phyloP scores from a whole-genome alignment of 176 grass and related monocot genomes.

The Oryza coarctata region DNA sequence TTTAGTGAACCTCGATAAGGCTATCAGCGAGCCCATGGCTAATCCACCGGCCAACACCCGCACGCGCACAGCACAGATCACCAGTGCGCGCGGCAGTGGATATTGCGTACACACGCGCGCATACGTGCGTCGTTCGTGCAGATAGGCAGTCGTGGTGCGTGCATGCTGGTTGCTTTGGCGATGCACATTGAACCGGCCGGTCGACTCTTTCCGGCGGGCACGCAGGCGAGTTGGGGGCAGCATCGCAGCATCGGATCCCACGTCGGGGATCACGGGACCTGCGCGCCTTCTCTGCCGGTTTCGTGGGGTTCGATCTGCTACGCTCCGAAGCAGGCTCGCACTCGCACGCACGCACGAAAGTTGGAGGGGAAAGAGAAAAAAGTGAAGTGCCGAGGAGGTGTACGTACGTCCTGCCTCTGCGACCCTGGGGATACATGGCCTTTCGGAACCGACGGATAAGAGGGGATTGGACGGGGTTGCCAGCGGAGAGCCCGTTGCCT shows the following conservation, averaged over 20 bases:
- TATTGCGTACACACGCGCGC: too few relatives aligned
- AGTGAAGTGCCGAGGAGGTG: neutral
- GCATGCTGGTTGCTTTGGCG: too few relatives aligned
- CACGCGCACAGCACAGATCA: too few relatives aligned
- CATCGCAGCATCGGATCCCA: slow-evolving; percentile 26
- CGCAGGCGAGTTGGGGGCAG: neutral
- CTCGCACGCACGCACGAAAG: neutral
- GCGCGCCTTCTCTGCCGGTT: neutral
- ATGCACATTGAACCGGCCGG: too few relatives aligned
- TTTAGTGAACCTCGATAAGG: too few relatives aligned
- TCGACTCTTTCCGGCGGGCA: neutral
- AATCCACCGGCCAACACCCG: too few relatives aligned
- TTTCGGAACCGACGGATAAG: slow-evolving; percentile 3
- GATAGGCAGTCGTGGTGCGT: too few relatives aligned
- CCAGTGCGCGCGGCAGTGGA: too few relatives aligned
- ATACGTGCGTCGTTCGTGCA: too few relatives aligned
- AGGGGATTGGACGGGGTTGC: slow-evolving; percentile 5
- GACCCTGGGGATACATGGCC: too few relatives aligned
- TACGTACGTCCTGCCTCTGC: neutral
- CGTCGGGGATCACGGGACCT: neutral
- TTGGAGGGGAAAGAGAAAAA: too few relatives aligned
- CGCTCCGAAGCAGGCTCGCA: neutral
- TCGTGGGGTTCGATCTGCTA: neutral
- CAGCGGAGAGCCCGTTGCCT: neutral
- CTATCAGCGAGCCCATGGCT: too few relatives aligned